phyloP scores from a whole-genome alignment of 1,139 yeast genomes.

The Debaryomyces fabryi region DNA sequence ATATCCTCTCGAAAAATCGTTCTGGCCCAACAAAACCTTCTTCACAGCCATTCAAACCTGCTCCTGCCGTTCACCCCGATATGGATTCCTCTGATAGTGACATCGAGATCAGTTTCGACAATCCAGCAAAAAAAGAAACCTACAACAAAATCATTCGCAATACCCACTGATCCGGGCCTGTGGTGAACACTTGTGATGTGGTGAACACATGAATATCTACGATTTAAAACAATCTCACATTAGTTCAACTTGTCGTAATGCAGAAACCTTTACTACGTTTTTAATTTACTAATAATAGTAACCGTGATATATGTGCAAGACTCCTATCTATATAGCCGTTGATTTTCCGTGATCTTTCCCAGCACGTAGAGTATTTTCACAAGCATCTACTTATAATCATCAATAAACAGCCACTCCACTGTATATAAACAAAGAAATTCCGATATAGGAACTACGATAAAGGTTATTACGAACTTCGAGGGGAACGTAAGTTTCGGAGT shows the following conservation, averaged over 20 bases:
- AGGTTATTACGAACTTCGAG: neutral
- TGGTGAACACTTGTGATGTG: too few species aligned
- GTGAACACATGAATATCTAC: neutral
- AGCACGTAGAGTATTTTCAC: neutral
- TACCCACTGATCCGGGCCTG: neutral
- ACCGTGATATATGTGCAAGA: neutral
- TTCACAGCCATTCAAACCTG: neutral
- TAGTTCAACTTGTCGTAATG: too few species aligned
- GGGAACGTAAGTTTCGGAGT: neutral
- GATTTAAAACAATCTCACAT: neutral
- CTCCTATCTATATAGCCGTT: neutral
- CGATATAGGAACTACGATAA: neutral
- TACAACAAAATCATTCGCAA: slow-evolving; percentile 4
- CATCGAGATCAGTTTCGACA: slow-evolving; percentile 6
- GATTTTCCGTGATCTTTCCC: too few species aligned
- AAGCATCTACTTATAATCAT: neutral
- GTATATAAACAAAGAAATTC: neutral
- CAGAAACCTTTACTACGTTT: too few species aligned
- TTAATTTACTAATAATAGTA: neutral
- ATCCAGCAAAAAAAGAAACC: neutral
- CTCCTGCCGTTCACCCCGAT: neutral
- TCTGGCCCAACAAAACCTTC: neutral
- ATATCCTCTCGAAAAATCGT: neutral
- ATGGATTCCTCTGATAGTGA: slow-evolving; percentile 7
- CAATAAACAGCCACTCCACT: neutral